These are phyloP conservation scores for Colletotrichum simmondsii DNA, from an alignment of 2,329 filamentous ascomycete genomes.

Conservation along the genomic window DNA sequence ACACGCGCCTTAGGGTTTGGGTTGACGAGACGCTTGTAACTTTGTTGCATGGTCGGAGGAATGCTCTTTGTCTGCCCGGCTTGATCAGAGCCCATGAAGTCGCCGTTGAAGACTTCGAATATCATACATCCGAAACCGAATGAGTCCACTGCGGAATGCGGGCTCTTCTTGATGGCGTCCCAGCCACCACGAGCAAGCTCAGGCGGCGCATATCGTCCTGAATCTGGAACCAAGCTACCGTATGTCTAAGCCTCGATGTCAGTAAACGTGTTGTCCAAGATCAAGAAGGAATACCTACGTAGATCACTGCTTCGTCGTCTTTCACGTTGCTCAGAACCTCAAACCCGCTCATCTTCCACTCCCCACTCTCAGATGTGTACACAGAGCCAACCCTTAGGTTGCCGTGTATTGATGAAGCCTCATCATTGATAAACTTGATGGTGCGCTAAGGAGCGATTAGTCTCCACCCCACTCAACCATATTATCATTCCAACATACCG, in stretches of 20 bases:
- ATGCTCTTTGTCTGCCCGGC: conserved; percentile 87
- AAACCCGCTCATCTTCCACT: conserved; percentile 97
- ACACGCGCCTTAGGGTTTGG: conserved; percentile 89
- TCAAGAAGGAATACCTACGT: conserved; percentile 46
- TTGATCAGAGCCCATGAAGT: conserved; percentile 81
- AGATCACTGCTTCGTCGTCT: conserved; percentile 93
- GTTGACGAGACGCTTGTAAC: conserved; percentile 90
- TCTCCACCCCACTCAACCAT: neutral
- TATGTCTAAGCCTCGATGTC: conserved; percentile 69
- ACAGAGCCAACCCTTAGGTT: conserved; percentile 86
- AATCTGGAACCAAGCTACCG: conserved; percentile 87
- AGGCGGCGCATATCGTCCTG: conserved; percentile 84
- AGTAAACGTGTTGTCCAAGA: neutral
- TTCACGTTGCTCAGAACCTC: conserved; percentile 95
- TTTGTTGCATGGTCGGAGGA: conserved; percentile 87
- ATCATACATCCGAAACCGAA: conserved; percentile 88
- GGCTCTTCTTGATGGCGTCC: conserved; percentile 87
- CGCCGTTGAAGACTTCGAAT: conserved; percentile 92
- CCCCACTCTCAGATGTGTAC: conserved; percentile 94
- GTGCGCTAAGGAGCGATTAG: conserved; percentile 70
- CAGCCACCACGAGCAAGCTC: conserved; percentile 90
- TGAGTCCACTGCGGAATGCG: conserved; percentile 84
- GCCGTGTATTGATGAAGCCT: conserved; percentile 91
- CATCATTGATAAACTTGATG: conserved; percentile 94
- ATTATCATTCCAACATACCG: conserved; percentile 61